These are phyloP conservation scores for Amanita inopinata DNA, from an alignment of 768 basidiomycete species.

Conservation along the genomic window DNA sequence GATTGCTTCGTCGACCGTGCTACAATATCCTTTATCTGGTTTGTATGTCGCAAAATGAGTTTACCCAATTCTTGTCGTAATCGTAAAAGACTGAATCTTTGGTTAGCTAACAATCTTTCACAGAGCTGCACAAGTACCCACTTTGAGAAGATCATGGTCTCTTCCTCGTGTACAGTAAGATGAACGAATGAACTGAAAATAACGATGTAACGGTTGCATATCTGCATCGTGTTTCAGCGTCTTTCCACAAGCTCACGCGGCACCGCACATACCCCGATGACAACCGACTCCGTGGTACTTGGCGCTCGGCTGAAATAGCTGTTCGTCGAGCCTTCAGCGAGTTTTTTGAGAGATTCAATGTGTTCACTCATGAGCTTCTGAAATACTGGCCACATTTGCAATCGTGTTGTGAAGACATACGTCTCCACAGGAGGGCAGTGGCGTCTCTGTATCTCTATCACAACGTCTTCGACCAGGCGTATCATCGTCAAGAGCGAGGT, in stretches of 20 bases:
- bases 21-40: conserved; percentile 49
- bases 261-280: conserved; percentile 42
- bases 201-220: conserved; percentile 67
- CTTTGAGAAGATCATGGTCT: conserved; percentile 97
- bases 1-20: conserved; percentile 61
- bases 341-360: conserved; percentile 69
- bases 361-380: conserved; percentile 84
- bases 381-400: conserved; percentile 91
- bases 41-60: conserved; percentile 64
- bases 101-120: conserved; percentile 1
- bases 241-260: neutral
- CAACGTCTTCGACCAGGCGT: conserved; percentile 75
- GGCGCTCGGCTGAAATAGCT: conserved; percentile 56
- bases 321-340: conserved; percentile 61
- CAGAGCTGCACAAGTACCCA: conserved; percentile 24
- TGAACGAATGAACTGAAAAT: conserved; percentile 80
- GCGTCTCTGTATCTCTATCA: conserved; percentile 66
- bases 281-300: conserved; percentile 57
- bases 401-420: conserved; percentile 69
- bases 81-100: conserved; percentile 70
- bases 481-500: conserved; percentile 85
- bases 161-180: conserved; percentile 76
- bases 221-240: conserved; percentile 24
- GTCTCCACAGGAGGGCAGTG: conserved; percentile 73
- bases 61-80: conserved; percentile 76